Base-by-base conservation (phyloP, 2,329 filamentous ascomycete species). In the Epichloe hybrida region DNA sequence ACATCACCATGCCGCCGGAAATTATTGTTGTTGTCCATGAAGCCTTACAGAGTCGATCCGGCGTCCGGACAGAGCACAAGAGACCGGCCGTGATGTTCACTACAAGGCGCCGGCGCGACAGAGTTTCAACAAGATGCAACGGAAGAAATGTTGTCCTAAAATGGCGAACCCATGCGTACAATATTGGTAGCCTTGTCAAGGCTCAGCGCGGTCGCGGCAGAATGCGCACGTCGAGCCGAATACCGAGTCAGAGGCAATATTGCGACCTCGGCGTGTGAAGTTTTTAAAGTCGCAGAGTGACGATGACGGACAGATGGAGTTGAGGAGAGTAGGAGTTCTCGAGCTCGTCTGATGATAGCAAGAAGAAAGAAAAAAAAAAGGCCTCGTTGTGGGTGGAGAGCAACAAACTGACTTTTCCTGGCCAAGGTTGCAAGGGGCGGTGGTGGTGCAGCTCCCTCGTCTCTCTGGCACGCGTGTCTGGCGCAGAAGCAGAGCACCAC, bases 1-100 rank as follows among this genome's bases (percentile, higher is more conserved):
- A 11, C 69, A 51, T 69, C 64, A 59, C 65, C 66, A 61, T 64
- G 62, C 55, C 66, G 70, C 59, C 72, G 72, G 57, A 74, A 76
- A 36, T 20, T 7, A 41, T 27, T 17, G 59, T 68, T 69, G 56
- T 66, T 67, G 52, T 75, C 71, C 71, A 74, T 75, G 31, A 31
- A 11, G 31, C 31, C 31, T 31, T 11, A 31, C 31, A 31, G 8
- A 31, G 31, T 31, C 8, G 31, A 31, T 31, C 31, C 31, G 8
- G 53, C 37, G 37, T n/a, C n/a, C 8, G 13, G 13, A 38, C 37
- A 11, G 12, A 38, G n/a, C 37, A 38, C 12, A n/a, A 38, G 37
- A 13, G 12, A 13, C 13, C 11, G 13, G 12, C 37, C 13, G 13
- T n/a, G 37, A 38, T 38, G 37, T n/a, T n/a, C 13, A 38, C 37